These are phyloP conservation scores for Fusarium proliferatum DNA, from an alignment of 2,329 filamentous ascomycete genomes.

Conservation along the genomic window DNA sequence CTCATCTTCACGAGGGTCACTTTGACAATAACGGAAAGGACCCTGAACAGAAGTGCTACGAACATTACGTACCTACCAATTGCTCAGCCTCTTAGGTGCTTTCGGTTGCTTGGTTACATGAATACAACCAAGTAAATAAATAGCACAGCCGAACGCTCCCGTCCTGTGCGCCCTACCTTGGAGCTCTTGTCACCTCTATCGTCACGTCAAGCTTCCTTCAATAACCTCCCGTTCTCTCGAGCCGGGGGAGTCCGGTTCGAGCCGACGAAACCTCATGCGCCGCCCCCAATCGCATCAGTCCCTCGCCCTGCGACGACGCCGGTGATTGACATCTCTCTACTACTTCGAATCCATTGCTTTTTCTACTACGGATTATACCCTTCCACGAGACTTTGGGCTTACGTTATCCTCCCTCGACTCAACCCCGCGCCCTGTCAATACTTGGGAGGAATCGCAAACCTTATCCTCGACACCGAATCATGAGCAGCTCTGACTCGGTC, in stretches of 20 bases:
- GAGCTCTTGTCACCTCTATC: constrained; percentile 21
- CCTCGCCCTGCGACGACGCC: constrained; percentile 45
- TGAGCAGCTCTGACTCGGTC: constrained; percentile 62
- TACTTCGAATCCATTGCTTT: not conserved
- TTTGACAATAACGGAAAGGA: constrained; percentile 17
- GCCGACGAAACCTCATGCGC: constrained; percentile 42
- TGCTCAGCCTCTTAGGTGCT: constrained; percentile 44
- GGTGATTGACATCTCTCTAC: constrained; percentile 32
- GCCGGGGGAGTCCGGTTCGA: constrained; percentile 33
- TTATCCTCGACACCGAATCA: constrained; percentile 41
- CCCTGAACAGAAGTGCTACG: constrained; percentile 25
- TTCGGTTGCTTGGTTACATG: constrained; percentile 18
- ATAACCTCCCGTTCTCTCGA: constrained; percentile 21
- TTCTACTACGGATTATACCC: constrained; percentile 2
- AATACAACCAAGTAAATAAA: constrained; percentile 24
- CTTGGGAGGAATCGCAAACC: constrained; percentile 23
- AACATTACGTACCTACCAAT: constrained; percentile 31
- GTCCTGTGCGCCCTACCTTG: constrained; percentile 5
- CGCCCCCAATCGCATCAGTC: constrained; percentile 38
- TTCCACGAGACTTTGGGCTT: constrained; percentile 11
- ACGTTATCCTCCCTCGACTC: constrained; percentile 19
- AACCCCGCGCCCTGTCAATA: constrained; percentile 28
- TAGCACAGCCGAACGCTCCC: constrained; percentile 12
- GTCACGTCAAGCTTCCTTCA: constrained; percentile 11
- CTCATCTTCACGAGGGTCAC: constrained; percentile 37